Base-by-base conservation (phyloP, 1,284 basidiomycete genomes). In the Psilocybe mexicana region DNA sequence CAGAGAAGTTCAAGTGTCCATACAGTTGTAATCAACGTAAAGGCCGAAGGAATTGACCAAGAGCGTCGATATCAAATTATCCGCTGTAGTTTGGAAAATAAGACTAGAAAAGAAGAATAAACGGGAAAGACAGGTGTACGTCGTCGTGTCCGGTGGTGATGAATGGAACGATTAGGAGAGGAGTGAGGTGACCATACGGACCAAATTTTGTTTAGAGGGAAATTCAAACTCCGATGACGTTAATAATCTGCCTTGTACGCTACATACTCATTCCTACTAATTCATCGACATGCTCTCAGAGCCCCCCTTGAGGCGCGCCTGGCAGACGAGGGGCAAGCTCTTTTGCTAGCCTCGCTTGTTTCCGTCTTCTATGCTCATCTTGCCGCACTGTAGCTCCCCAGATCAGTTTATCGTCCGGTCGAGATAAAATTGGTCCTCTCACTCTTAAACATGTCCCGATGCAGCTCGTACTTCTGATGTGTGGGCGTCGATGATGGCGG, bases 381-480 rank as follows among this genome's bases (percentile, higher is more conserved):
- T 79, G 76, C 28, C 86, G 79, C 77, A 88, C 79, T 81, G 53
- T 24, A 46, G 18, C 54, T 44, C 18, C 54, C 46, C 51, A 26
- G 52, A 44, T 59, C 6, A 52, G 53, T n/a, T 48, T 48, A 10
- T 33, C 12, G 1, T 25, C 12, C 14, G 45, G 26, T 18, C 42
- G 28, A 28, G 52, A n/a, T 43, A 44, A 56, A 25, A 12, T 33
- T 18, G 47, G 11, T 28, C 33, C 43, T 66, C 69, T 70, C 64
- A 80, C 79, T 84, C n/a, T 82, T 69, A 68, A 83, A 88, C 61
- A 82, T 81, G 54, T 84, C 78, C 26, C 85, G 78, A 67, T 88
- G 86, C 38, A 88, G 71, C 11, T 74, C 69, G 65, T 82, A 88
- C 63, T 78, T 76, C 66, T 85, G 77, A 67, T 87, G 86, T 11